Evolutionary conservation across 2,329 filamentous ascomycete genomes (phyloP), one percentile per base, ranked within the genome.

Genomic region (Colletotrichum melonis): DNA sequence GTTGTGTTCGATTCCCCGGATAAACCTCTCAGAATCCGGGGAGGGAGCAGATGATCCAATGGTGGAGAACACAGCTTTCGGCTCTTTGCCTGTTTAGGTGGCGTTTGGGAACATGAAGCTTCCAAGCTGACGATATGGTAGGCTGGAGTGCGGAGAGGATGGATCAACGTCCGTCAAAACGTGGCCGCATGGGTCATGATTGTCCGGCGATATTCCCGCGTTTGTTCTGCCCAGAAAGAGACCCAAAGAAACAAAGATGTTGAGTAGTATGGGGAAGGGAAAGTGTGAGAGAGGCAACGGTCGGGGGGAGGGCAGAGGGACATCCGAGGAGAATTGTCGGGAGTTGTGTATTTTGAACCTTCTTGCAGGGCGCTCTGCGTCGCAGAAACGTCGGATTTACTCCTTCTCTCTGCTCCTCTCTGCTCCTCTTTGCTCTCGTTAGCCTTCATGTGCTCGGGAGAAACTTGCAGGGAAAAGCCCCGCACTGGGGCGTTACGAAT

Each of bases 241-340:
- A 8, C 38, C 8, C 30, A 5, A 42, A 38, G 30, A 14, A 22
- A 3, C 32, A 28, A 2, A 63, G 24, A 35, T 63, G 30, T 8
- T n/a, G 42, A 63, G 7, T 42, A 38, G 22, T 12, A 35, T 14
- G 49, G 14, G 16, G 46, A 32, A 46, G 26, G 12, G n/a, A 52
- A 35, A 26, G 46, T 55, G 3, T n/a, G 28, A 30, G 46, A 22
- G 32, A 49, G 16, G 49, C 24, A 38, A 46, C 26, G 30, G n/a
- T 28, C 16, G 54, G 19, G 52, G 52, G 35, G 46, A 22, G 42
- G 38, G 28, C 14, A 19, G 46, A 38, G 22, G 60, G 32, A 49
- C 32, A 52, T 74, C 73, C 69, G 69, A 74, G 69, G 73, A 74
- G 60, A 73, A 69, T 65, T 59, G 38, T 69, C 73, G 73, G 73